These are phyloP conservation scores for Amylocarpus encephaloides DNA, from an alignment of 2,329 filamentous ascomycete species.

Conservation along the genomic window DNA sequence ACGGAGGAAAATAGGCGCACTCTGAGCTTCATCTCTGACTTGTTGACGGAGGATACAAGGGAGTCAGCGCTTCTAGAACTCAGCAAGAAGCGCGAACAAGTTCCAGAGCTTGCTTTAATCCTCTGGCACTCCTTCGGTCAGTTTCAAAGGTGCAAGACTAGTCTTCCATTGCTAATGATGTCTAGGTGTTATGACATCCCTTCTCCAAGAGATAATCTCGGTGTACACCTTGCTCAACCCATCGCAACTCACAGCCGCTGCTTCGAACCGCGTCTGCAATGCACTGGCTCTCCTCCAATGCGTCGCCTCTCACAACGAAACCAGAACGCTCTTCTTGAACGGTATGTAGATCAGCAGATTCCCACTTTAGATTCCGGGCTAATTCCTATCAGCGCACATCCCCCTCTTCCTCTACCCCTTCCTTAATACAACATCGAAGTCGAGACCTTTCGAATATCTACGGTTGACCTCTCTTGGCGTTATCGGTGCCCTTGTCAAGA, in stretches of 20 bases:
- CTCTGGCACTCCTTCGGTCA: constrained; percentile 97
- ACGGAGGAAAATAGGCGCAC: constrained; percentile 89
- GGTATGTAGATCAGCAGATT: constrained; percentile 48
- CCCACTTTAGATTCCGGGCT: constrained; percentile 9
- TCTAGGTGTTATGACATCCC: constrained; percentile 91
- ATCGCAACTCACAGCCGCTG: constrained; percentile 93
- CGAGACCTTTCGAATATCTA: constrained; percentile 93
- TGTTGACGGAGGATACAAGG: constrained; percentile 78
- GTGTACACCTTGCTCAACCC: constrained; percentile 96
- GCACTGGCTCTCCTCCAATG: constrained; percentile 92
- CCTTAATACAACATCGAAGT: constrained; percentile 97
- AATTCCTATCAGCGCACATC: constrained; percentile 69
- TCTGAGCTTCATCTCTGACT: constrained; percentile 86
- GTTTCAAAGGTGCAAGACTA: constrained; percentile 10
- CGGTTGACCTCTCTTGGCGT: constrained; percentile 93
- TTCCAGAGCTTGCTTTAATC: constrained; percentile 91
- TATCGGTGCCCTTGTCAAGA: constrained; percentile 95
- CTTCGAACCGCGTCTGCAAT: constrained; percentile 95
- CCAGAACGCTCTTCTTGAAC: constrained; percentile 84
- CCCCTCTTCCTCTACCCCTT: constrained; percentile 97
- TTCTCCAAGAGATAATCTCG: constrained; percentile 97
- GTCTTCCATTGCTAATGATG: constrained; percentile 15
- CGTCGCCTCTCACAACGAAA: constrained; percentile 96
- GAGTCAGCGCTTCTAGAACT: constrained; percentile 90
- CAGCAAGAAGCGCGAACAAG: constrained; percentile 97